Evolutionary conservation across 805 yeast species (phyloP).

Genomic region (Nakazawaea ishiwadae): DNA sequence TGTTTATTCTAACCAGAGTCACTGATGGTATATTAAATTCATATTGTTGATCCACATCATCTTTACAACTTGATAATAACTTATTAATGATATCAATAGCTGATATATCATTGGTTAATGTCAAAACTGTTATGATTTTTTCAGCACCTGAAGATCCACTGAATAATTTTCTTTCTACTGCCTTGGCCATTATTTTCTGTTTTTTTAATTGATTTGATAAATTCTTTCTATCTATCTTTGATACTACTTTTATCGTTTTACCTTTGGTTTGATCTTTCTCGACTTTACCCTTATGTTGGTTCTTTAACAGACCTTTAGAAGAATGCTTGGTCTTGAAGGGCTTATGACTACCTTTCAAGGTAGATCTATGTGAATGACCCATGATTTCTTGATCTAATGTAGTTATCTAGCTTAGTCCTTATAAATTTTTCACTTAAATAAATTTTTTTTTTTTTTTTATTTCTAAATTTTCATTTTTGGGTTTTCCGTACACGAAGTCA

Average conservation of each 20-base stretch:
- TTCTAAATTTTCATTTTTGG: too few species aligned
- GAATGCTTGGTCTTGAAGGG: conserved; percentile 90
- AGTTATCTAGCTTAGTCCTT: neutral
- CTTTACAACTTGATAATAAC: conserved; percentile 38
- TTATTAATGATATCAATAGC: conserved; percentile 48
- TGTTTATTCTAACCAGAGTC: conserved; percentile 44
- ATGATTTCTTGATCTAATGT: conserved; percentile 46
- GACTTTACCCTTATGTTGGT: conserved; percentile 78
- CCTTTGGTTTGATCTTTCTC: conserved; percentile 50
- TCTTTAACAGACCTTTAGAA: conserved; percentile 81
- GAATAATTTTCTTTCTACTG: conserved; percentile 62
- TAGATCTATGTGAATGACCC: conserved; percentile 79
- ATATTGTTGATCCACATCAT: conserved; percentile 18
- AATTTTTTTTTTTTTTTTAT: conserved; percentile 4
- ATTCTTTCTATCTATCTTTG: conserved; percentile 69
- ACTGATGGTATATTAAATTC: conserved; percentile 42
- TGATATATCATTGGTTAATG: conserved; percentile 70
- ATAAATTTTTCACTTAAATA: conserved; percentile 9
- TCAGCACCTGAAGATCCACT: conserved; percentile 77
- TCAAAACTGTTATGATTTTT: conserved; percentile 74
- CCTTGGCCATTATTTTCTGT: conserved; percentile 59
- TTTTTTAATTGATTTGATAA: conserved; percentile 71
- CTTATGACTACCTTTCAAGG: conserved; percentile 81
- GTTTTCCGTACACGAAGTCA: too few species aligned
- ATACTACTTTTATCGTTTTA: conserved; percentile 33